Conservation (phyloP, 306 rosid genomes). For the Hylodesmum podocarpum region DNA sequence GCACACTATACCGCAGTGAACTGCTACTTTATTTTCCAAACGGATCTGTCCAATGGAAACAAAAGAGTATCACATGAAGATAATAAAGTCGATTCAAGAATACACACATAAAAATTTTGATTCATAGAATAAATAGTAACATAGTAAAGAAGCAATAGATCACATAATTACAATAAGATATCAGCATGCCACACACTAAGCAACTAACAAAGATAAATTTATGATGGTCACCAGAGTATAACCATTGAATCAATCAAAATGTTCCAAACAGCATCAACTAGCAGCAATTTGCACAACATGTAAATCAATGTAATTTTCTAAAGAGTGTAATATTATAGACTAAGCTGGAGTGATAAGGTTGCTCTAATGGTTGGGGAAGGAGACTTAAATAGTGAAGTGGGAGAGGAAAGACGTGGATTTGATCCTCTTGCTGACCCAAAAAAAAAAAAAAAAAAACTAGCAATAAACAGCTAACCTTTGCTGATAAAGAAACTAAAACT, state of each 20-base stretch:
- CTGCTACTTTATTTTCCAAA: conserved; percentile 64
- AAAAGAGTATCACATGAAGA: conserved; percentile 10
- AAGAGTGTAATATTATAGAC: too few relatives aligned
- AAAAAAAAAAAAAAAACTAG: too few relatives aligned
- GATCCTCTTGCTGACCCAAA: too few relatives aligned
- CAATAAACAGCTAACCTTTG: too few relatives aligned
- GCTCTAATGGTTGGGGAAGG: too few relatives aligned
- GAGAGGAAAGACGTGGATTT: too few relatives aligned
- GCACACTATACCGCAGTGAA: conserved; percentile 68
- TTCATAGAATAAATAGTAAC: background rate
- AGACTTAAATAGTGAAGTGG: too few relatives aligned
- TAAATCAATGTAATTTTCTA: background rate
- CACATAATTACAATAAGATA: background rate
- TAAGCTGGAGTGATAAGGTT: too few relatives aligned
- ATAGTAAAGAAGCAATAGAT: conserved; percentile 1
- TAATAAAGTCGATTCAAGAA: conserved; percentile 1
- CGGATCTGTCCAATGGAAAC: conserved; percentile 61
- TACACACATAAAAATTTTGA: background rate
- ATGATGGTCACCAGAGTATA: background rate
- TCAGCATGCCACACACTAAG: background rate
- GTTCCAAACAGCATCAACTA: conserved; percentile 9
- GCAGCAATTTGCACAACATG: background rate
- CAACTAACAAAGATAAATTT: background rate
- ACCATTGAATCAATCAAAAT: background rate
- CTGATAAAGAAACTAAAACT: too few relatives aligned